Evolutionary conservation across 805 yeast species (phyloP).

Genomic region (Saccharomycopsis schoenii): DNA sequence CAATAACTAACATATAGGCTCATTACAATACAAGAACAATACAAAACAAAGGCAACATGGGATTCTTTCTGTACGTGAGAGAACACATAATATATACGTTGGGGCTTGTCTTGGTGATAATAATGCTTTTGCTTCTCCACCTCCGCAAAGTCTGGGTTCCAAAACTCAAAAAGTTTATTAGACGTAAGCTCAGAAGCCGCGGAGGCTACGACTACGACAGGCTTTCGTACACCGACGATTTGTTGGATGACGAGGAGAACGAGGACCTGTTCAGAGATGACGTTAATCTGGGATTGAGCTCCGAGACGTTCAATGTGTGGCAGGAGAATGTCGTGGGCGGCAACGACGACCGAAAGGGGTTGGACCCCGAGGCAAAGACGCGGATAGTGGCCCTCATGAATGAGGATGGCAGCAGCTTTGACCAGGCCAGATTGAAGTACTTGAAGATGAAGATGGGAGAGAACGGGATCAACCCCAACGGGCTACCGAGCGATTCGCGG

Average conservation of each 20-base stretch:
- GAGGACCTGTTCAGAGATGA: conserved; percentile 32
- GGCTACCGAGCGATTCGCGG: conserved; percentile 58
- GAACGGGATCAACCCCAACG: conserved; percentile 53
- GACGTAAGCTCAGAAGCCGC: background rate
- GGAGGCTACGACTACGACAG: background rate
- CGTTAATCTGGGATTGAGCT: conserved; percentile 46
- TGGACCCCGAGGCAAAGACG: conserved; percentile 43
- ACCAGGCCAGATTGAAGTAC: conserved; percentile 55
- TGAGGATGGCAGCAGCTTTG: conserved; percentile 40
- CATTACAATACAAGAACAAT: background rate
- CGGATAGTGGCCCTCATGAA: conserved; percentile 48
- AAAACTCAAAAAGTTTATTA: background rate
- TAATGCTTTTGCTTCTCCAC: conserved; percentile 25
- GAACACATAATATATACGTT: conserved; percentile 6
- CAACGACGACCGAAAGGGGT: conserved; percentile 53
- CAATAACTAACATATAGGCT: too few species aligned
- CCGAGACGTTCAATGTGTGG: conserved; percentile 45
- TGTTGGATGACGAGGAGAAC: background rate
- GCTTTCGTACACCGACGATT: background rate
- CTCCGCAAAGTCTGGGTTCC: conserved; percentile 25
- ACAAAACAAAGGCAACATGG: background rate
- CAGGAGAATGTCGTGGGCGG: conserved; percentile 31
- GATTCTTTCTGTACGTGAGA: conserved; percentile 1
- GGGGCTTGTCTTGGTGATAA: conserved; percentile 17
- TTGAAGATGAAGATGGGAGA: conserved; percentile 32